Evolutionary conservation across 768 basidiomycete species (phyloP).

Genomic region (Pholiota molesta): DNA sequence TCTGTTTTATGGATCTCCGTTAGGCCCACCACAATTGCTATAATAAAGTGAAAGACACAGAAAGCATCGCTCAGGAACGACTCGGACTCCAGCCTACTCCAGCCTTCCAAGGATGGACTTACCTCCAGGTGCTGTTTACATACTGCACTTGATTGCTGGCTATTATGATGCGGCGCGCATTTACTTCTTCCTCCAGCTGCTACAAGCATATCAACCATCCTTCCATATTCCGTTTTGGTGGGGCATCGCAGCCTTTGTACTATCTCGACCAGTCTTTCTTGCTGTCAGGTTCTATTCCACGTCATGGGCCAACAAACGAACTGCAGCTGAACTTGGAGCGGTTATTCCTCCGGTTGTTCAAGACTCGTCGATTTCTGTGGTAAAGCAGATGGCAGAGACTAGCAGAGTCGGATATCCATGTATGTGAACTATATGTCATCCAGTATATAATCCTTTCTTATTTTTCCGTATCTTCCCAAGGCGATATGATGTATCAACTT

Average conservation of each 20-base stretch:
- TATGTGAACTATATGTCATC: conserved; percentile 14
- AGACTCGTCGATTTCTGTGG: conserved; percentile 13
- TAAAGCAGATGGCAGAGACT: conserved; percentile 15
- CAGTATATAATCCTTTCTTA: not conserved
- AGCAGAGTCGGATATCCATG: conserved; percentile 35
- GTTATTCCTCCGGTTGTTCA: conserved; percentile 20
- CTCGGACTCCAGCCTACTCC: too few species aligned
- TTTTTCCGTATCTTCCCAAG: conserved; percentile 18
- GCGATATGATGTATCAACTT: conserved; percentile 30
- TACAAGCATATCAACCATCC: conserved; percentile 8
- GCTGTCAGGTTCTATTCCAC: conserved; percentile 6
- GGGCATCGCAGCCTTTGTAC: conserved; percentile 5
- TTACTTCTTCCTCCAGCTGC: conserved; percentile 9
- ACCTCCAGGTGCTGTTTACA: conserved; percentile 14
- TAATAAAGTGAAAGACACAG: too few species aligned
- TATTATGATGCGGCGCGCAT: conserved; percentile 11
- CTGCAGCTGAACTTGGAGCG: conserved; percentile 21
- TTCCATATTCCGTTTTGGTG: conserved; percentile 7
- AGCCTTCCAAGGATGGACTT: conserved; percentile 6
- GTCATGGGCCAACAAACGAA: conserved; percentile 10
- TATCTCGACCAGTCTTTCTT: conserved; percentile 13
- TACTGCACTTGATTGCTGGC: conserved; percentile 15
- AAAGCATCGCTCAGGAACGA: too few species aligned
- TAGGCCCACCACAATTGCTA: too few species aligned
- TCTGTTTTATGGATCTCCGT: too few species aligned